Evolutionary conservation across 208 protist species (phyloP).

Genomic region (Trypanosoma cruzi): DNA sequence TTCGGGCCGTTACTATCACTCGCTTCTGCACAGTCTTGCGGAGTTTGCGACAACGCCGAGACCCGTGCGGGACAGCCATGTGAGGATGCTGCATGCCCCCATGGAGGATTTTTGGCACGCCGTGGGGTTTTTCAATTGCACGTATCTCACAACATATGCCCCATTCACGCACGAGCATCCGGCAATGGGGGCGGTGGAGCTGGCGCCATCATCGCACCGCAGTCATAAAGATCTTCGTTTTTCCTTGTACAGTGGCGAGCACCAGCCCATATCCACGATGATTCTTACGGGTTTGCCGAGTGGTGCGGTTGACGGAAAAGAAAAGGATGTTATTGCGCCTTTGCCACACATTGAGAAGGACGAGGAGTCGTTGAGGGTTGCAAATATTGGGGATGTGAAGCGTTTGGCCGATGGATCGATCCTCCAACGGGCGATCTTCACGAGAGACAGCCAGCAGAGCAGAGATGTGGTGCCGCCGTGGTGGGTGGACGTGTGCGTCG

Average conservation of each 20-base stretch:
- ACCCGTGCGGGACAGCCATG: slow-evolving; percentile 40
- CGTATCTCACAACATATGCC: slow-evolving; percentile 61
- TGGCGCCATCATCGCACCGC: slow-evolving; percentile 54
- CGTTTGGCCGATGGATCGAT: slow-evolving; percentile 17
- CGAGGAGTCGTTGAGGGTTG: background rate
- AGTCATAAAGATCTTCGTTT: slow-evolving; percentile 62
- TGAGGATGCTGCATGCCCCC: slow-evolving; percentile 51
- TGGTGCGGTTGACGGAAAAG: background rate
- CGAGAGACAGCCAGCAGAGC: background rate
- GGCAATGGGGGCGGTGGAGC: slow-evolving; percentile 72
- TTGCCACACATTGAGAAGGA: slow-evolving; percentile 7
- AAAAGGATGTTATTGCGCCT: background rate
- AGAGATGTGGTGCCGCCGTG: slow-evolving; percentile 60
- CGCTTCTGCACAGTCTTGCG: slow-evolving; percentile 74
- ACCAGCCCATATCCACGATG: slow-evolving; percentile 64
- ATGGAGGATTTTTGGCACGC: slow-evolving; percentile 68
- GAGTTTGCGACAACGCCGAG: slow-evolving; percentile 80
- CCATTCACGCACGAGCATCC: slow-evolving; percentile 39
- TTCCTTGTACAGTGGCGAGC: slow-evolving; percentile 55
- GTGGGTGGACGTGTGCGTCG: slow-evolving; percentile 45
- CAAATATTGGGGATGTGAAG: slow-evolving; percentile 6
- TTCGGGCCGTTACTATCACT: slow-evolving; percentile 70
- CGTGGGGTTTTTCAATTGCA: slow-evolving; percentile 71
- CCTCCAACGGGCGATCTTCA: slow-evolving; percentile 11
- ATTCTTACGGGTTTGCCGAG: slow-evolving; percentile 53